These are phyloP conservation scores for Colletotrichum higginsianum DNA, from an alignment of 2,329 filamentous ascomycete genomes.

Conservation along the genomic window DNA sequence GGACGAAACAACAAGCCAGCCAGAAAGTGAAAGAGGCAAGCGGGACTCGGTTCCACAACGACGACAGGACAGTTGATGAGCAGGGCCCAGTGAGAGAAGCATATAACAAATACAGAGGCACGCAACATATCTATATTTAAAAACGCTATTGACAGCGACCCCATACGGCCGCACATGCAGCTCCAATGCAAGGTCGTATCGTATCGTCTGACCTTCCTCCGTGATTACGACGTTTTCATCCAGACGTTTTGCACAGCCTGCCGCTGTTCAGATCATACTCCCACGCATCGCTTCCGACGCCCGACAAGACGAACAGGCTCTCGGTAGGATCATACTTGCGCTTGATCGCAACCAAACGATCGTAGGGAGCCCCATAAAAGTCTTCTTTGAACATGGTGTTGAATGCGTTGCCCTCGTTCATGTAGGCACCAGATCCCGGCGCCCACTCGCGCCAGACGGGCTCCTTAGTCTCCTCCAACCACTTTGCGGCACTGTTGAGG, in stretches of 20 bases:
- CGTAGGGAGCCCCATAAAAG: slow-evolving; percentile 50
- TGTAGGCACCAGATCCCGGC: slow-evolving; percentile 47
- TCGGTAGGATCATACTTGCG: slow-evolving; percentile 49
- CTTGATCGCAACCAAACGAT: slow-evolving; percentile 48
- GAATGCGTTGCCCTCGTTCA: slow-evolving; percentile 51
- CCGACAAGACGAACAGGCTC: slow-evolving; percentile 48
- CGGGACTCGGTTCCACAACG: slow-evolving; percentile 6
- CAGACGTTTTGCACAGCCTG: slow-evolving; percentile 25
- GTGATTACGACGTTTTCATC: not conserved
- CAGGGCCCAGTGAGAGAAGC: not conserved
- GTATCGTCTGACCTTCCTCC: not conserved
- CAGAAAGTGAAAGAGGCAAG: not conserved
- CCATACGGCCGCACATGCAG: not conserved
- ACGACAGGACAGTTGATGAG: not conserved
- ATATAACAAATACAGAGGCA: not conserved
- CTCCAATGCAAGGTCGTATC: not conserved
- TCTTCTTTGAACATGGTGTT: slow-evolving; percentile 49
- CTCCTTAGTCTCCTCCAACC: slow-evolving; percentile 48
- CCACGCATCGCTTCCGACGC: slow-evolving; percentile 49
- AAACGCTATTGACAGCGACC: not conserved
- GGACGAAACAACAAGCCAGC: not conserved
- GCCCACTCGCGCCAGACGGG: slow-evolving; percentile 47
- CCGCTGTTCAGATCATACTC: slow-evolving; percentile 37
- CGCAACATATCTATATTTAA: not conserved
- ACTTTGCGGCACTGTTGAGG: slow-evolving; percentile 44